phyloP scores from a whole-genome alignment of 1,284 basidiomycete genomes.

The Cutaneotrichosporon curvatum region DNA sequence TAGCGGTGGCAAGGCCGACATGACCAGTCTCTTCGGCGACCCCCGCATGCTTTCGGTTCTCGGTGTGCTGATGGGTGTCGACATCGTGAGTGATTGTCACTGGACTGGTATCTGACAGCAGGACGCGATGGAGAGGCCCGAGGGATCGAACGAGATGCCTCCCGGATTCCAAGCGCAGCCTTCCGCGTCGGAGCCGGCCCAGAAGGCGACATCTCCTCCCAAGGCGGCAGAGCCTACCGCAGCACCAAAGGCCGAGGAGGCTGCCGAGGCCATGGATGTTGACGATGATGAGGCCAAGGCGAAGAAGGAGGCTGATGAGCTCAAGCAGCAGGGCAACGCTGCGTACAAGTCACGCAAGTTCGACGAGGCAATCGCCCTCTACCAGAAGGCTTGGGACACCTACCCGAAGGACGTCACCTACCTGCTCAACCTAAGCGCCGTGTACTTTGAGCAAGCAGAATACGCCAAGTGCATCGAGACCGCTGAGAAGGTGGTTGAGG shows the following conservation, averaged over 20 bases:
- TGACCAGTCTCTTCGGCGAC: slow-evolving; percentile 57
- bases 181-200: slow-evolving; percentile 8
- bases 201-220: slow-evolving; percentile 31
- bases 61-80: slow-evolving; percentile 88
- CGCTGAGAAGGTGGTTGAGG: slow-evolving; percentile 90
- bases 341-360: slow-evolving; percentile 83
- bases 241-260: slow-evolving; percentile 47
- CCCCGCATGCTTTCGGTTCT: slow-evolving; percentile 85
- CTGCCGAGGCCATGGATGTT: slow-evolving; percentile 58
- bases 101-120: slow-evolving; percentile 10
- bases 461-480: slow-evolving; percentile 85
- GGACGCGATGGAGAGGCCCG: slow-evolving; percentile 74
- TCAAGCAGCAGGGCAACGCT: slow-evolving; percentile 70
- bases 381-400: slow-evolving; percentile 82
- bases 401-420: slow-evolving; percentile 92
- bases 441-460: slow-evolving; percentile 86
- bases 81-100: slow-evolving; percentile 52
- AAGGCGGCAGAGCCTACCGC: slow-evolving; percentile 34
- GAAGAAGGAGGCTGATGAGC: slow-evolving; percentile 66
- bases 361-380: slow-evolving; percentile 62
- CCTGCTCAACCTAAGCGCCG: slow-evolving; percentile 82
- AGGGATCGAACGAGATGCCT: slow-evolving; percentile 75
- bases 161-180: slow-evolving; percentile 49
- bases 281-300: slow-evolving; percentile 58
- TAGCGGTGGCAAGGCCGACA: slow-evolving; percentile 36